phyloP scores from a whole-genome alignment of 78 protist species.

The Creolimax fragrantissima region DNA sequence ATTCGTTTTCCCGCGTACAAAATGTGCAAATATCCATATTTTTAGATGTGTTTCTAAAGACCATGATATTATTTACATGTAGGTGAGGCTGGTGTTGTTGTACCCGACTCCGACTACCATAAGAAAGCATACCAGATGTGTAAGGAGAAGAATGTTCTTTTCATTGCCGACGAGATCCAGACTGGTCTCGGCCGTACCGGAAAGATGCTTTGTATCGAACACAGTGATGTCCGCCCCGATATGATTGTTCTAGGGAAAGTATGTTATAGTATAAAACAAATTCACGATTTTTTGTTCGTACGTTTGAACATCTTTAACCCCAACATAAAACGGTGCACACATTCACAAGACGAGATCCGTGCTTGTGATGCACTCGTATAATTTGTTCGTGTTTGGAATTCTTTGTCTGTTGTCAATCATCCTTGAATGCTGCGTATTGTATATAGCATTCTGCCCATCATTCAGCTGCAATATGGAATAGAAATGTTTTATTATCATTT shows the following conservation, averaged over 20 bases:
- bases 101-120: constrained; percentile 85
- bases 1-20: no score
- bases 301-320: neutral
- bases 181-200: constrained; percentile 88
- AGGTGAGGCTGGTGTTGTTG: constrained; percentile 75
- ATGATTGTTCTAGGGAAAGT: constrained; percentile 78
- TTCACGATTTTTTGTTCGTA: neutral
- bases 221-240: constrained; percentile 72
- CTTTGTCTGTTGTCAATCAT: neutral
- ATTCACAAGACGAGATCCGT: no score
- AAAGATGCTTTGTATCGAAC: constrained; percentile 42
- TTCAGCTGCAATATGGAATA: no score
- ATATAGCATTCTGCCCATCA: neutral
- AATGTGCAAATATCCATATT: no score
- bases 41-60: no score
- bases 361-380: no score
- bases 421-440: neutral
- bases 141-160: constrained; percentile 76
- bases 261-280: no score
- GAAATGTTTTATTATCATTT: no score
- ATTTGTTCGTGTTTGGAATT: neutral
- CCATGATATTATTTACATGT: constrained; percentile 10
- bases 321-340: no score
- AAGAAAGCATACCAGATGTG: constrained; percentile 60
- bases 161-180: constrained; percentile 95